Conservation (phyloP, 116 monocot genomes). For the Trichopus zeylanicus region DNA sequence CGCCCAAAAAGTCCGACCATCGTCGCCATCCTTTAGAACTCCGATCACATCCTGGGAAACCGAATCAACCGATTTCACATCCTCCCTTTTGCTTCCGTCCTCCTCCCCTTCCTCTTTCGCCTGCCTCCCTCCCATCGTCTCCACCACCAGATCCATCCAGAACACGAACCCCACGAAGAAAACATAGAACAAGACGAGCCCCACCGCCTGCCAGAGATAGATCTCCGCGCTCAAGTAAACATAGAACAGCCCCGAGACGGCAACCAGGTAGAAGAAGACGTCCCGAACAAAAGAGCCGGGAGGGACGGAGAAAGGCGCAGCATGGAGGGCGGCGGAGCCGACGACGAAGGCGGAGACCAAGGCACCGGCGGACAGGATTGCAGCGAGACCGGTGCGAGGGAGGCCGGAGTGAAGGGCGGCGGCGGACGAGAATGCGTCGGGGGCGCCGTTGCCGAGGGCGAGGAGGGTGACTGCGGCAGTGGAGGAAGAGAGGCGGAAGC, state of each 20-base stretch:
- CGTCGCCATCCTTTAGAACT: background rate
- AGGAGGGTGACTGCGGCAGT: constrained; percentile 85
- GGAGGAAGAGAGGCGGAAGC: constrained; percentile 54
- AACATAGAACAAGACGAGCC: constrained; percentile 61
- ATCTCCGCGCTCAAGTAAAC: constrained; percentile 91
- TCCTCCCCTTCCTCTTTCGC: constrained; percentile 9
- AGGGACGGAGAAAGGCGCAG: constrained; percentile 53
- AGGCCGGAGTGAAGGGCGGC: constrained; percentile 56
- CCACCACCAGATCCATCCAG: constrained; percentile 73
- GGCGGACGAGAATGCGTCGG: constrained; percentile 68
- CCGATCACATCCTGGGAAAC: background rate
- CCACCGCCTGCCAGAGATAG: constrained; percentile 79
- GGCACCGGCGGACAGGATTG: constrained; percentile 87
- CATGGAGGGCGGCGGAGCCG: constrained; percentile 52
- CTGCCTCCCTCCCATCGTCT: constrained; percentile 4
- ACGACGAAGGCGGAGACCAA: constrained; percentile 93
- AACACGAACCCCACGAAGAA: constrained; percentile 87
- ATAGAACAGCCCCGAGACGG: constrained; percentile 66
- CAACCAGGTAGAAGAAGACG: constrained; percentile 75
- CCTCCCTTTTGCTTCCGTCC: constrained; percentile 21
- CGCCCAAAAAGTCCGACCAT: background rate
- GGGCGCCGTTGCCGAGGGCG: constrained; percentile 90
- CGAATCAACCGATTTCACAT: background rate
- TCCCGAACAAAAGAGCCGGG: constrained; percentile 70
- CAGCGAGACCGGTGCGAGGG: constrained; percentile 63